These are phyloP conservation scores for Ustilago sp. DNA, from an alignment of 1,284 basidiomycete genomes.

Conservation along the genomic window DNA sequence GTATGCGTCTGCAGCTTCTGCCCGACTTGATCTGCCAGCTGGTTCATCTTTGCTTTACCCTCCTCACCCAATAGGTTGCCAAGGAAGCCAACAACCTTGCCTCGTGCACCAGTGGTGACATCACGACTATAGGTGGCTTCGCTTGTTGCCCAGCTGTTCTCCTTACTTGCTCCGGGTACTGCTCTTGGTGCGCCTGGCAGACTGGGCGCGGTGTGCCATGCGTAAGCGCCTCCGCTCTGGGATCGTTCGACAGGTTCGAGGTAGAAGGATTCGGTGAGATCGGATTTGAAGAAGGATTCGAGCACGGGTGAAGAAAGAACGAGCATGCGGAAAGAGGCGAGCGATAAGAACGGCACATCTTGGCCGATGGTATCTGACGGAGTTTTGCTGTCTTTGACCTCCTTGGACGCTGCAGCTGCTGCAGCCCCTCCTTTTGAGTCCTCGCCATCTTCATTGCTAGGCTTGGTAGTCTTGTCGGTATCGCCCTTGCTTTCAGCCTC, in stretches of 20 bases:
- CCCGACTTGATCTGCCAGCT: slow-evolving; percentile 66
- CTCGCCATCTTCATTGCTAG: slow-evolving; percentile 37
- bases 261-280: slow-evolving; percentile 62
- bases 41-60: slow-evolving; percentile 66
- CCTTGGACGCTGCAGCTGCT: slow-evolving; percentile 7
- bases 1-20: slow-evolving; percentile 65
- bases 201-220: slow-evolving; percentile 66
- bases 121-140: slow-evolving; percentile 65
- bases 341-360: slow-evolving; percentile 65
- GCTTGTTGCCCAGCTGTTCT: slow-evolving; percentile 48
- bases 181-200: slow-evolving; percentile 49
- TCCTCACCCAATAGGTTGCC: slow-evolving; percentile 67
- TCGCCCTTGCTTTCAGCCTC: slow-evolving; percentile 17
- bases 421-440: slow-evolving; percentile 12
- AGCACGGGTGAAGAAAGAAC: slow-evolving; percentile 65
- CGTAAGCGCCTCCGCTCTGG: slow-evolving; percentile 61
- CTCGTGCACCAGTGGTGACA: slow-evolving; percentile 62
- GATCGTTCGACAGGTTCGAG: slow-evolving; percentile 63
- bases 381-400: slow-evolving; percentile 12
- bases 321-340: slow-evolving; percentile 64
- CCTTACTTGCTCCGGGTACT: slow-evolving; percentile 54
- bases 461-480: neutral
- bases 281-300: slow-evolving; percentile 65
- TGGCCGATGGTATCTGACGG: slow-evolving; percentile 42
- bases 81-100: slow-evolving; percentile 66